Evolutionary conservation across 768 basidiomycete species (phyloP).

Genomic region (Tylopilus cervinicoccineus): DNA sequence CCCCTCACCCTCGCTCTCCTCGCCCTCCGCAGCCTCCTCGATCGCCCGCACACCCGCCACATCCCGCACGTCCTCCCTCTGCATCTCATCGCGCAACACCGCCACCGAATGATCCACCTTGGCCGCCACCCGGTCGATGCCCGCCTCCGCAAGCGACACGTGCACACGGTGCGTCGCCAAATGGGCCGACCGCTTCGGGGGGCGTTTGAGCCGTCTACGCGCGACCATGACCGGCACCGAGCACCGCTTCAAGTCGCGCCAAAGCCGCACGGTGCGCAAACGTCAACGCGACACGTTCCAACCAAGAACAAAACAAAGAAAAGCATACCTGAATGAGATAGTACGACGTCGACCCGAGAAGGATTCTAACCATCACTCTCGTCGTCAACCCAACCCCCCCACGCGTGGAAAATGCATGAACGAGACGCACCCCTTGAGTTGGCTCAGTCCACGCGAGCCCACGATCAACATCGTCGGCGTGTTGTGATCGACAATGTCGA

Average conservation of each 20-base stretch:
- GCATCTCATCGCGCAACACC: constrained; percentile 73
- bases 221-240: constrained; percentile 97
- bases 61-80: constrained; percentile 54
- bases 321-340: constrained; percentile 74
- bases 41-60: constrained; percentile 8
- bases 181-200: constrained; percentile 76
- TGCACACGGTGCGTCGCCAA: constrained; percentile 77
- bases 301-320: background rate
- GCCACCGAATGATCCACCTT: constrained; percentile 87
- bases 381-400: too few species aligned
- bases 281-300: background rate
- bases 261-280: too few species aligned
- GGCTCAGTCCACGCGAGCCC: constrained; percentile 86
- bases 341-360: constrained; percentile 93
- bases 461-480: constrained; percentile 93
- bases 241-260: constrained; percentile 54
- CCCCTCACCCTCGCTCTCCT: constrained; percentile 26
- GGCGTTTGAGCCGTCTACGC: constrained; percentile 84
- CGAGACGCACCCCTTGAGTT: constrained; percentile 78
- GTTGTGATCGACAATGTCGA: constrained; percentile 86
- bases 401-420: too few species aligned
- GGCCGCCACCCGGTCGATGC: constrained; percentile 81
- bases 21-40: constrained; percentile 23
- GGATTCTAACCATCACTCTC: constrained; percentile 60
- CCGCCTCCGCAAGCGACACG: constrained; percentile 80